Evolutionary conservation across 2,329 filamentous ascomycete species (phyloP).

Genomic region (Phyllosticta ampelicida): DNA sequence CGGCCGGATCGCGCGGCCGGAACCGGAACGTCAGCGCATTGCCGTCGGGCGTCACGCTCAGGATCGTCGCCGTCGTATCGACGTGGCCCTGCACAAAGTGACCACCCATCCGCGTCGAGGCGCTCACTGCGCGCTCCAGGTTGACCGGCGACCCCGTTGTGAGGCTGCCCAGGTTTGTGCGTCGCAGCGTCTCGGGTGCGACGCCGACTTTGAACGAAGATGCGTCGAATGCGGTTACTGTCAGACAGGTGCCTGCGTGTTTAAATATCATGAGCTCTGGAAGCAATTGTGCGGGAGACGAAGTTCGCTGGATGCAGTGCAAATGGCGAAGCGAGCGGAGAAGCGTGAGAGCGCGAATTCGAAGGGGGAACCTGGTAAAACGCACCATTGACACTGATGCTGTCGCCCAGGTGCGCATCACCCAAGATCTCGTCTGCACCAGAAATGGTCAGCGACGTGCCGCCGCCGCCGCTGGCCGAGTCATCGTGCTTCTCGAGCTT

Average conservation of each 20-base stretch:
- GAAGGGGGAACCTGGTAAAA: neutral
- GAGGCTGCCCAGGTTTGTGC: constrained; percentile 84
- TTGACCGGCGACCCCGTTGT: constrained; percentile 61
- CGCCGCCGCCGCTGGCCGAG: constrained; percentile 58
- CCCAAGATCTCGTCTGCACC: constrained; percentile 64
- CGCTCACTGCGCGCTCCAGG: constrained; percentile 84
- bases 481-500: constrained; percentile 70
- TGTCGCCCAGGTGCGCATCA: constrained; percentile 82
- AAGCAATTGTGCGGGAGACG: neutral
- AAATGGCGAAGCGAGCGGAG: neutral
- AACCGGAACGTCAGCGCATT: constrained; percentile 86
- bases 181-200: constrained; percentile 86
- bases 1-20: constrained; percentile 53
- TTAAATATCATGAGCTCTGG: neutral
- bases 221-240: constrained; percentile 62
- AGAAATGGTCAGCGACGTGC: constrained; percentile 81
- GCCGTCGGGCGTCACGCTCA: constrained; percentile 65
- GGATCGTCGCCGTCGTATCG: constrained; percentile 72
- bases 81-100: constrained; percentile 98
- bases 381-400: constrained; percentile 79
- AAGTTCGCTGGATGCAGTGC: neutral
- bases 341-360: neutral
- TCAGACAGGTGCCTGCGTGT: constrained; percentile 63
- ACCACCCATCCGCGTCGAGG: constrained; percentile 89
- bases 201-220: constrained; percentile 78